Percentiles rank a stretch among this genome's conserved stretches.
Conservation (phyloP, 1,139 yeast species). For the Kodamaea sp. region DNA sequence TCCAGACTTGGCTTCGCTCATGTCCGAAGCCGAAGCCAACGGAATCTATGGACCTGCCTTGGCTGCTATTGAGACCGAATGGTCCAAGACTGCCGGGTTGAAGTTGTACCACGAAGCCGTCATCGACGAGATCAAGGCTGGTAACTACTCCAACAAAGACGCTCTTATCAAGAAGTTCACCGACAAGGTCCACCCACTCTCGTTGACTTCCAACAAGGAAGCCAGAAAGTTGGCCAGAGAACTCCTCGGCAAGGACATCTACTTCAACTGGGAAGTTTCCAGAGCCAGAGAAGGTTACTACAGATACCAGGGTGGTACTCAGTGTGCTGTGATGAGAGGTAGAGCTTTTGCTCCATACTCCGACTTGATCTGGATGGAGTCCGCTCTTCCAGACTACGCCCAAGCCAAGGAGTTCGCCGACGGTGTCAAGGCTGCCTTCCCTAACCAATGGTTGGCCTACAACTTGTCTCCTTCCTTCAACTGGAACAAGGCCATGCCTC, state of each 20-base stretch:
- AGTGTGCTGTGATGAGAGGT: constrained; percentile 97
- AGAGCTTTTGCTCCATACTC: constrained; percentile 95
- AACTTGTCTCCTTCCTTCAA: constrained; percentile 96
- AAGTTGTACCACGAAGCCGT: constrained; percentile 93
- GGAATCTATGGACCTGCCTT: constrained; percentile 76
- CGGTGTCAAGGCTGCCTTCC: constrained; percentile 79
- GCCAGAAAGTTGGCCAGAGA: constrained; percentile 78
- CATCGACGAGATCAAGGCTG: constrained; percentile 72
- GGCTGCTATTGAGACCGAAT: constrained; percentile 74
- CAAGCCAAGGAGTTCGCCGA: constrained; percentile 96
- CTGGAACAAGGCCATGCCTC: constrained; percentile 94
- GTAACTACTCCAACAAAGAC: constrained; percentile 62
- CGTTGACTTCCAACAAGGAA: constrained; percentile 74
- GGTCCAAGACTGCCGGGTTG: constrained; percentile 83
- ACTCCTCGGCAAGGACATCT: constrained; percentile 78
- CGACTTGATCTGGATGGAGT: constrained; percentile 98
- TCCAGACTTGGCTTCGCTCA: constrained; percentile 71
- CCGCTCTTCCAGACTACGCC: constrained; percentile 88
- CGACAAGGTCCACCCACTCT: constrained; percentile 69
- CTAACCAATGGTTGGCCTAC: constrained; percentile 94
- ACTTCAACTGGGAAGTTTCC: constrained; percentile 95
- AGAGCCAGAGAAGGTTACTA: constrained; percentile 98
- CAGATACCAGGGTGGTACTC: constrained; percentile 95
- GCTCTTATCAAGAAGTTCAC: constrained; percentile 67
- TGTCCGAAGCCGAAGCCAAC: constrained; percentile 76